A percentile compares a stretch with the other conserved stretches of the same genome.
These are phyloP conservation scores for Gnetum montanum DNA, from an alignment of 75 land plant species.

Conservation along the genomic window DNA sequence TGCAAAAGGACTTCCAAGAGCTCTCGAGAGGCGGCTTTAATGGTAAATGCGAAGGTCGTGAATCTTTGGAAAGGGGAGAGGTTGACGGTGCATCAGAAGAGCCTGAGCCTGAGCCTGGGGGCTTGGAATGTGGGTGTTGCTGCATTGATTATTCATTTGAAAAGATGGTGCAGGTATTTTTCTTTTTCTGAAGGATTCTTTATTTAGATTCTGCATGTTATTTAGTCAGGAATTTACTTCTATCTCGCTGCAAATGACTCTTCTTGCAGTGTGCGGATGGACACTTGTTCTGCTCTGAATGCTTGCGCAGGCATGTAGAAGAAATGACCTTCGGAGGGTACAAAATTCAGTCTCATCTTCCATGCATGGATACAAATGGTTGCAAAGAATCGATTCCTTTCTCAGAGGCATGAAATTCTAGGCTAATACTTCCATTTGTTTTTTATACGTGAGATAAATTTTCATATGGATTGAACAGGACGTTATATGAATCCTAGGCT, in stretches of 20 bases:
- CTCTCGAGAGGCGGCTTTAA: background rate
- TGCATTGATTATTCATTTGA: conserved; percentile 25
- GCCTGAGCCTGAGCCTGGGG: background rate
- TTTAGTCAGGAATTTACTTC: background rate
- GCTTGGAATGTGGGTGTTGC: conserved; percentile 33
- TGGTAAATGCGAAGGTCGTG: too few species aligned
- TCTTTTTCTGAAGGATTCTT: background rate
- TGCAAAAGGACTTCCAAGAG: background rate
- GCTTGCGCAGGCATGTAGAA: conserved; percentile 28
- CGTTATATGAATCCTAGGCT: too few species aligned
- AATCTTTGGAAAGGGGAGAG: background rate
- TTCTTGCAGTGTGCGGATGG: conserved; percentile 29
- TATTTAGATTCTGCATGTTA: background rate
- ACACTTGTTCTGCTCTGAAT: conserved; percentile 27
- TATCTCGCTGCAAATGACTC: background rate
- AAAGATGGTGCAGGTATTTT: conserved; percentile 27
- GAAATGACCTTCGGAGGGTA: conserved; percentile 28
- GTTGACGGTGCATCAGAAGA: background rate
- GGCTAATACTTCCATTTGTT: background rate
- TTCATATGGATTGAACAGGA: conserved; percentile 1
- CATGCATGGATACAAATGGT: conserved; percentile 34
- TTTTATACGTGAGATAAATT: background rate
- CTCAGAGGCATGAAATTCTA: conserved; percentile 19
- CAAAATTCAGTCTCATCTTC: conserved; percentile 7
- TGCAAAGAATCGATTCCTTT: conserved; percentile 24